phyloP scores from a whole-genome alignment of 1,139 yeast species.

The Blastobotrys ciferrii region DNA sequence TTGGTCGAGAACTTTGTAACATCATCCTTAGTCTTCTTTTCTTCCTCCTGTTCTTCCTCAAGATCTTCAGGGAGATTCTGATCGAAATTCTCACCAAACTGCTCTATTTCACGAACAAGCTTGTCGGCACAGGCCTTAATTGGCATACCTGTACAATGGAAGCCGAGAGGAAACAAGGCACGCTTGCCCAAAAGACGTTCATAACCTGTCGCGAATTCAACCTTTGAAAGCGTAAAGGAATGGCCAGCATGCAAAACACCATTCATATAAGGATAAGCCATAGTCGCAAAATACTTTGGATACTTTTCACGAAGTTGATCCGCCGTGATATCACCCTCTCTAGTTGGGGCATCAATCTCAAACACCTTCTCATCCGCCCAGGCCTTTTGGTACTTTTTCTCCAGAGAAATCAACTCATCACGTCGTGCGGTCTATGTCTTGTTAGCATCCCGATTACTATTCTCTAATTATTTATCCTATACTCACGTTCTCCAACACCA shows the following conservation, averaged over 20 bases:
- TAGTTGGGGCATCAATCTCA: conserved; percentile 82
- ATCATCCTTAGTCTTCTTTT: conserved; percentile 56
- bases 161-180: conserved; percentile 93
- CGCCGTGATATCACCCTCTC: conserved; percentile 48
- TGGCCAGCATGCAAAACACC: conserved; percentile 99
- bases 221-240: conserved; percentile 91
- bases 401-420: conserved; percentile 87
- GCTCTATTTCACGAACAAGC: conserved; percentile 85
- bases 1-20: conserved; percentile 88
- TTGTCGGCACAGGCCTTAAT: conserved; percentile 96
- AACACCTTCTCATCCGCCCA: conserved; percentile 88
- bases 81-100: conserved; percentile 80
- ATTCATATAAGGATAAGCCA: conserved; percentile 99
- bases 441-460: neutral
- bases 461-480: neutral
- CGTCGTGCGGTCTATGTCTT: conserved; percentile 69
- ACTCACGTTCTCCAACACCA: conserved; percentile 44
- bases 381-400: conserved; percentile 78
- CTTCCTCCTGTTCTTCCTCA: conserved; percentile 46
- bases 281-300: conserved; percentile 87
- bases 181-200: conserved; percentile 93
- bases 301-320: conserved; percentile 74
- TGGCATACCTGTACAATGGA: conserved; percentile 99
- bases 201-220: conserved; percentile 89
- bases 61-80: conserved; percentile 62